Base-by-base conservation (phyloP, 2,329 filamentous ascomycete genomes). In the Monosporascus cannonballus region DNA sequence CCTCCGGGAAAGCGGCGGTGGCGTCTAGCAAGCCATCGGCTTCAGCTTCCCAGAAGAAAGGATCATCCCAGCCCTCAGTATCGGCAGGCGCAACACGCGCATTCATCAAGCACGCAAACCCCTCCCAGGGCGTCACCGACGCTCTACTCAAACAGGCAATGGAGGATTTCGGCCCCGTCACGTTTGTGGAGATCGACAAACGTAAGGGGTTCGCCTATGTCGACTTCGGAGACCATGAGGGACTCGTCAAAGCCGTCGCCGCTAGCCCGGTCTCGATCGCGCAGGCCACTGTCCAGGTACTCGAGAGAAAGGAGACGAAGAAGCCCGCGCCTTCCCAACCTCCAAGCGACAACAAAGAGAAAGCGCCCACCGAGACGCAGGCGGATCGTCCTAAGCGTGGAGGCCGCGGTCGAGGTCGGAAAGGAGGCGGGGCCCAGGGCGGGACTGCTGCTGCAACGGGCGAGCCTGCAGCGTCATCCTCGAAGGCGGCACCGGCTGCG, bases 171-270 rank as follows among this genome's bases (percentile, higher is more conserved):
- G 93, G 93, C 2, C 69, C 80, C 1, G 81, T 96, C 46, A 82
- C 82, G 0, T 87, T 84, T 59, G 89, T 96, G 18, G 93, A 96
- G 62, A 93, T 97, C 51, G 93, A 97, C 67, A 92, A 91, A 69
- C 88, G 92, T 64, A 96, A 96, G 69, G 91, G 91, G 0, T 96
- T 96, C 63, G 93, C 91, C 2, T 96, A 96, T 67, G 86, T 96
- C 39, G 89, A 96, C 57, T 97, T 96, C 72, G 80, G 81, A 9
- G 85, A 90, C 22, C 79, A 86, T 1, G 83, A 85, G 8, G 79
- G 81, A 9, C 76, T 97, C 25, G 81, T 82, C 61, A 90, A 89
- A 64, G 93, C 93, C 5, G 84, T 96, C 64, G 80, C 84, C 17
- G 89, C 88, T 14, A 95, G 90, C 64, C 90, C 89, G 0, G 80